These are phyloP conservation scores for Eimeria acervulina DNA, from an alignment of 169 alveolate species.

Conservation along the genomic window DNA sequence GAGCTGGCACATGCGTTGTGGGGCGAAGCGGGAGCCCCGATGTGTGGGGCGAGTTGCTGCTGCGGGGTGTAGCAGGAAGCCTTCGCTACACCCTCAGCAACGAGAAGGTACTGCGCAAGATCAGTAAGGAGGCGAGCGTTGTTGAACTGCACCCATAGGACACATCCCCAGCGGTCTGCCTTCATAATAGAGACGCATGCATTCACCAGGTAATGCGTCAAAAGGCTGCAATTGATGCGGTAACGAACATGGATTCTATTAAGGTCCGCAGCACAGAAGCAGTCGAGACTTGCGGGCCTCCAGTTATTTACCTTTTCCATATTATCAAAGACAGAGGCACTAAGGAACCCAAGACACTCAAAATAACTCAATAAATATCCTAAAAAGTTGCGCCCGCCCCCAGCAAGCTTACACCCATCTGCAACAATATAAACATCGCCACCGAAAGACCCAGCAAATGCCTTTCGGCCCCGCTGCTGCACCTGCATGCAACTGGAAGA, in stretches of 20 bases:
- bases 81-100: slow-evolving; percentile 35
- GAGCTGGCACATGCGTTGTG: not conserved
- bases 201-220: slow-evolving; percentile 62
- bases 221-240: slow-evolving; percentile 64
- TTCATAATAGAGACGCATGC: slow-evolving; percentile 71
- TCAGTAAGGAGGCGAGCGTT: slow-evolving; percentile 32
- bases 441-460: not conserved
- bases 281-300: slow-evolving; percentile 77
- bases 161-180: slow-evolving; percentile 67
- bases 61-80: slow-evolving; percentile 10
- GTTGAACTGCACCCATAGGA: slow-evolving; percentile 42
- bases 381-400: not conserved
- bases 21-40: not conserved
- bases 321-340: slow-evolving; percentile 59
- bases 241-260: slow-evolving; percentile 57
- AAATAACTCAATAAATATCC: slow-evolving; percentile 69
- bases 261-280: slow-evolving; percentile 66
- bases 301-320: slow-evolving; percentile 69
- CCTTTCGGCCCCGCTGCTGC: not conserved
- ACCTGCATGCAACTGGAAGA: not conserved
- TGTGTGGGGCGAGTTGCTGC: not conserved
- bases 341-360: slow-evolving; percentile 58
- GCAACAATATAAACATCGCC: not conserved
- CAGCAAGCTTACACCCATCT: not conserved
- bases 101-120: slow-evolving; percentile 25